Conservation (phyloP, 192 early-diverging fungal species). For the Rhizoclosmatium globosum region DNA sequence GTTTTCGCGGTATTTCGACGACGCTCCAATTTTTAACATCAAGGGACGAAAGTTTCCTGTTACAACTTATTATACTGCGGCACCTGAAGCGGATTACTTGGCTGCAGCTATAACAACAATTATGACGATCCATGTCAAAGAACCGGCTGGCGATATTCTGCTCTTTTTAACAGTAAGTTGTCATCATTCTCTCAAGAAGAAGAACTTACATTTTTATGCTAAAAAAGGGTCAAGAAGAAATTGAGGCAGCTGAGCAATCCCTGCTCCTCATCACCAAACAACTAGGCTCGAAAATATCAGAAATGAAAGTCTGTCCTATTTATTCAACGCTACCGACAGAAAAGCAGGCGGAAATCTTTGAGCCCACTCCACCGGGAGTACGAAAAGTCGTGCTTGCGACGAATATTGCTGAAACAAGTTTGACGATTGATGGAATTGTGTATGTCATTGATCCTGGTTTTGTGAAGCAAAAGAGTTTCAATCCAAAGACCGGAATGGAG, state of each 20-base stretch:
- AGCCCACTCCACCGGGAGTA: conserved; percentile 81
- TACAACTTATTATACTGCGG: conserved; percentile 93
- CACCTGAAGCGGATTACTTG: conserved; percentile 97
- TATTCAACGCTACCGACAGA: conserved; percentile 95
- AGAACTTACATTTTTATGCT: background rate
- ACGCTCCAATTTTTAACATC: conserved; percentile 91
- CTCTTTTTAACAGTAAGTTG: conserved; percentile 84
- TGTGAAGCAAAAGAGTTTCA: conserved; percentile 96
- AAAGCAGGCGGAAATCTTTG: conserved; percentile 96
- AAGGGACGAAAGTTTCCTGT: conserved; percentile 95
- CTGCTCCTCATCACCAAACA: conserved; percentile 70
- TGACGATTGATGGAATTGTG: conserved; percentile 97
- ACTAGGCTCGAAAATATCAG: conserved; percentile 84
- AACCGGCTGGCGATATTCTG: conserved; percentile 89
- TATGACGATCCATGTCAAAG: conserved; percentile 83
- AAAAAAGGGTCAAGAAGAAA: conserved; percentile 91
- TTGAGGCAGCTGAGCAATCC: conserved; percentile 86
- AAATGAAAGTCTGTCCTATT: conserved; percentile 88
- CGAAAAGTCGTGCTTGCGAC: conserved; percentile 91
- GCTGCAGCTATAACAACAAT: conserved; percentile 81
- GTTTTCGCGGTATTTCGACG: conserved; percentile 96
- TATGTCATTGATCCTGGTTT: conserved; percentile 98
- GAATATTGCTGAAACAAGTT: conserved; percentile 98
- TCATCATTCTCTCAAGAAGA: background rate
- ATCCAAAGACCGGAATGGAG: conserved; percentile 98